Conservation (phyloP, 495 filamentous ascomycete genomes). For the Usnea hakonensis region DNA sequence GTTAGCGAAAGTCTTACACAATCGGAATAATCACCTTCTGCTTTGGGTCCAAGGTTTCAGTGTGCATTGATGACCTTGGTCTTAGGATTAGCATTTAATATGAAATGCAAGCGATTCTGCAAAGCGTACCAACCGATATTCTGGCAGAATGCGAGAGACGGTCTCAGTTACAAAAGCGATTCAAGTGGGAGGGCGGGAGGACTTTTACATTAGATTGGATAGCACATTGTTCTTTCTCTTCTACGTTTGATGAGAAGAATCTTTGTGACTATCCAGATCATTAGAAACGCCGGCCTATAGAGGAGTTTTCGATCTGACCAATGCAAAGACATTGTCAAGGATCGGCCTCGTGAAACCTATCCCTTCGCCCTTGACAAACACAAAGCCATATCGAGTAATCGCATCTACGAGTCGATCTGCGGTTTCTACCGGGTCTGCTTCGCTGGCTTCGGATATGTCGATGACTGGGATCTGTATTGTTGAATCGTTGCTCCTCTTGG, state of each 20-base stretch:
- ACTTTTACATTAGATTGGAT: conserved; percentile 57
- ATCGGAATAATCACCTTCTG: conserved; percentile 53
- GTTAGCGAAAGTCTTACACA: conserved; percentile 14
- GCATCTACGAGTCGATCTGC: conserved; percentile 72
- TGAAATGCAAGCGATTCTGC: no score
- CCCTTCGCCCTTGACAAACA: conserved; percentile 71
- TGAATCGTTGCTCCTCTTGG: not conserved
- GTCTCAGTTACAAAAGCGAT: not conserved
- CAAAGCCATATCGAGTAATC: conserved; percentile 72
- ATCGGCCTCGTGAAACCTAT: conserved; percentile 56
- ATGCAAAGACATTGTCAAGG: conserved; percentile 64
- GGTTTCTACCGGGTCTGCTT: conserved; percentile 42
- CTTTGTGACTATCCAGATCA: conserved; percentile 51
- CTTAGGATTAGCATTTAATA: no score
- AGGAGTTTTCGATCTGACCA: conserved; percentile 44
- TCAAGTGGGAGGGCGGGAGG: conserved; percentile 8
- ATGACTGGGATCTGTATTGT: conserved; percentile 62
- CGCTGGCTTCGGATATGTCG: conserved; percentile 57
- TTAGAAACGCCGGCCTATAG: conserved; percentile 10
- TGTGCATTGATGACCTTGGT: conserved; percentile 77
- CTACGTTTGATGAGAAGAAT: conserved; percentile 65
- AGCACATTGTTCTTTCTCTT: conserved; percentile 64
- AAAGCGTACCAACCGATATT: conserved; percentile 95
- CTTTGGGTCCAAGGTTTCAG: conserved; percentile 78
- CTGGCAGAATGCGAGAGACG: conserved; percentile 26